A percentile compares a stretch with the other conserved stretches of the same genome.
phyloP scores from a whole-genome alignment of 495 filamentous ascomycete species.

The Stereocaulon alpinum region DNA sequence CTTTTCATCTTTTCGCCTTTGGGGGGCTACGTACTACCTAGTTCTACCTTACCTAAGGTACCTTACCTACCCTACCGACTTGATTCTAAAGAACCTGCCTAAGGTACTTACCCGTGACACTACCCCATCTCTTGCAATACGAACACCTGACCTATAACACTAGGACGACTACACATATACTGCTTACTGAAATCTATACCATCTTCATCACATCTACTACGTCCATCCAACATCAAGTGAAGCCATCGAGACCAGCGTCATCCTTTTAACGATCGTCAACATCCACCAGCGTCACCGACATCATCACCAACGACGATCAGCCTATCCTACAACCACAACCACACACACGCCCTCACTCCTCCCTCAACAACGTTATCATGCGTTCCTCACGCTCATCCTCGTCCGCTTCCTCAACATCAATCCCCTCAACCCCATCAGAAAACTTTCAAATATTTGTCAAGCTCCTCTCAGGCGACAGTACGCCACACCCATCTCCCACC shows the following conservation, averaged over 20 bases:
- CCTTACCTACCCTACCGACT: no score
- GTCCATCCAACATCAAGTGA: not conserved
- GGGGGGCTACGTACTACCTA: no score
- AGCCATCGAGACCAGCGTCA: not conserved
- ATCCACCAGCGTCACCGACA: not conserved
- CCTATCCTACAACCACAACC: not conserved
- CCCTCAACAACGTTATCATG: constrained; percentile 11
- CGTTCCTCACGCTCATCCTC: constrained; percentile 21
- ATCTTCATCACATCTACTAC: not conserved
- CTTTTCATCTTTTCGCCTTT: not conserved
- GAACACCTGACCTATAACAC: not conserved
- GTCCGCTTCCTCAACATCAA: constrained; percentile 2
- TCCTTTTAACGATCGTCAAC: not conserved
- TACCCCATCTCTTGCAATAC: not conserved
- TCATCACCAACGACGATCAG: not conserved
- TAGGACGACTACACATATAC: not conserved
- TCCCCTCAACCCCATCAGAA: constrained; percentile 6
- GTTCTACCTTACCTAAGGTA: no score
- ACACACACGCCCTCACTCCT: not conserved
- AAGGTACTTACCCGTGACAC: constrained; percentile 4
- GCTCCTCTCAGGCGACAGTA: constrained; percentile 24
- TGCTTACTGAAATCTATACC: not conserved
- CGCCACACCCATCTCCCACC: constrained; percentile 6
- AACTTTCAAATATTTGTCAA: constrained; percentile 23
- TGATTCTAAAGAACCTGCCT: not conserved